Base-by-base conservation (phyloP, 2,329 filamentous ascomycete species). In the Aspergillus versicolor region DNA sequence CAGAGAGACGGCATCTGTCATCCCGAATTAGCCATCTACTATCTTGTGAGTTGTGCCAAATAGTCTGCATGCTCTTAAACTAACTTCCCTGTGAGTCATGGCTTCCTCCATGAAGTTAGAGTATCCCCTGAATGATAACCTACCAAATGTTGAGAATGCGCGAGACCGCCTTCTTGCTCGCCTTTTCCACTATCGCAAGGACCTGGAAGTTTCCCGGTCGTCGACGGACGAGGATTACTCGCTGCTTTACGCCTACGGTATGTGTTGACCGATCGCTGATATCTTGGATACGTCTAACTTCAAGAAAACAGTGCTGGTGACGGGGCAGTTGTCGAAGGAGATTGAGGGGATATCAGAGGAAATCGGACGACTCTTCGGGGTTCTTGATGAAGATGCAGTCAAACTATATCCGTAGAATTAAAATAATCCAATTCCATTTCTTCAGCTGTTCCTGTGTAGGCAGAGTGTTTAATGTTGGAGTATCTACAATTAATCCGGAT, bases 101-200 rank as follows among this genome's bases (percentile, higher is more conserved):
- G 94, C 94, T 1, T 94, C 90, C 42, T 96, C 90, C 13, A 86
- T 97, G 77, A 96, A 96, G 81, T 82, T 97, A 8, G 92, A 96
- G 75, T 97, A 96, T 67, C 92, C 94, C 0, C 81, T 99, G 57
- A 93, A 89, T 37, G 92, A 97, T 69, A 90, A 90, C 12, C 81
- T 97, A 42, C 94, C 94, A 0, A 92, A 88, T 60, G 89, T 95
- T 32, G 86, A 89, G 49, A 85, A 89, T 70, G 86, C 88, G 41
- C 84, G 94, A 61, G 92, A 99, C 70, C 82, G 90, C 57, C 78
- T 97, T 45, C 80, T 99, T 21, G 89, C 91, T 19, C 93, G 91
- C 75, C 89, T 97, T 40, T 94, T 95, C 66, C 86, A 89, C 67
- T 97, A 94, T 74, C 82, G 93, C 55, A 88, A 90, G 70, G 85